These are phyloP conservation scores for Dendrobium huoshanense DNA, from an alignment of 106 monocot species.

Conservation along the genomic window DNA sequence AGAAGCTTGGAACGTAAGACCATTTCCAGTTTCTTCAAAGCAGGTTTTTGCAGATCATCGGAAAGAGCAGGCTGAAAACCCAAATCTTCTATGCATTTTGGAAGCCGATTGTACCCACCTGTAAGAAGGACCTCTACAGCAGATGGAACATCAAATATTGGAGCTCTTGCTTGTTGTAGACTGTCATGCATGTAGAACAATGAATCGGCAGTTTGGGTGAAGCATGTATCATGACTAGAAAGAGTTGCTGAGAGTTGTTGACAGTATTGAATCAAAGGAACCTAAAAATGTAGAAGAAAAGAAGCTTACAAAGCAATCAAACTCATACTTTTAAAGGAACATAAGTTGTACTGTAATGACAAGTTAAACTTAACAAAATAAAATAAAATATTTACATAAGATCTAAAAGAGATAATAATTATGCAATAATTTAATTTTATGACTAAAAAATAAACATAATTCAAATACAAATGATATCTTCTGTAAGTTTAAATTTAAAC, in stretches of 20 bases:
- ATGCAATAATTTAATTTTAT: too few species aligned
- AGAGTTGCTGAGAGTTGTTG: slow-evolving; percentile 87
- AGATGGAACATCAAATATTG: slow-evolving; percentile 96
- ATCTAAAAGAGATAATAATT: too few species aligned
- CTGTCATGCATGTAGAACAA: slow-evolving; percentile 86
- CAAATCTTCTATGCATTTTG: slow-evolving; percentile 89
- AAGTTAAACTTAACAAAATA: too few species aligned
- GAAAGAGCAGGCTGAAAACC: slow-evolving; percentile 48
- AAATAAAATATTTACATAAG: too few species aligned
- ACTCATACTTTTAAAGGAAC: neutral
- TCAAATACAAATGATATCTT: too few species aligned
- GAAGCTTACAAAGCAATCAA: neutral
- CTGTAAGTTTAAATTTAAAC: too few species aligned
- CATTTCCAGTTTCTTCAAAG: slow-evolving; percentile 68
- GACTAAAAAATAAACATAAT: too few species aligned
- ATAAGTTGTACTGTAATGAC: neutral
- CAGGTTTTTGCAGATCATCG: slow-evolving; percentile 63
- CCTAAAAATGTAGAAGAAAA: slow-evolving; percentile 37
- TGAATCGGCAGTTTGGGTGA: slow-evolving; percentile 95
- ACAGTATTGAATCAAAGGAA: slow-evolving; percentile 91
- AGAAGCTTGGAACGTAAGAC: slow-evolving; percentile 77
- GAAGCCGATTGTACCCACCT: slow-evolving; percentile 58
- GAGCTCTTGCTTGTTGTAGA: slow-evolving; percentile 92
- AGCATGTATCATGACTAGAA: slow-evolving; percentile 95
- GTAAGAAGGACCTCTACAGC: slow-evolving; percentile 87